Base-by-base conservation (phyloP, 495 filamentous ascomycete genomes). In the Aspergillus nanangensis region DNA sequence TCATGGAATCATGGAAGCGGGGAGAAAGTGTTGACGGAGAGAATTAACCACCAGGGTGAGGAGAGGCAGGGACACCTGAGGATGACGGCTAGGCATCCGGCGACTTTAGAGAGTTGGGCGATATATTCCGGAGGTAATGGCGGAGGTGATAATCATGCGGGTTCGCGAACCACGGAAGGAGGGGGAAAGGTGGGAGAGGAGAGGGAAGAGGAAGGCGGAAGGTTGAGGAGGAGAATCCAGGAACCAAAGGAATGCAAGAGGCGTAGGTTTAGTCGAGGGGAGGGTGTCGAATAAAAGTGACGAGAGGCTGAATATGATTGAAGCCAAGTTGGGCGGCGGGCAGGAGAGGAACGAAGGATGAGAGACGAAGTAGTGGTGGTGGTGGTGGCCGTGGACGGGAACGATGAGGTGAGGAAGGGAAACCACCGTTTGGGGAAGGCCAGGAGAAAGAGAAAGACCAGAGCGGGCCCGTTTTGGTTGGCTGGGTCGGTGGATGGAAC, bases 1-100 rank as follows among this genome's bases (percentile, higher is more conserved):
- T 58, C 55, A 58, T 58, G 55, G 48, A 58, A 55, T 66, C 68
- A 74, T 74, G 56, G 67, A 67, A 66, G 65, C 70, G 68, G 65
- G 65, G 64, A 50, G 55, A 34, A 52, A 45, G 50, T 41, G 47
- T 46, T 46, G 41, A 52, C 45, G 41, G 39, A 53, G 48, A 51
- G 50, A 31, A 44, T 49, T 50, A 48, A 45, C 41, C 43, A 47
- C 52, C 44, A 45, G 38, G 34, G 38, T 41, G 42, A 45, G 27
- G 41, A 39, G 45, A 51, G 41, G 45, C 48, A 45, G 47, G 45
- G 38, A 29, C 47, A 33, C 47, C 38, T 32, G 51, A 40, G 40
- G 45, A 50, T 51, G 55, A 55, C 40, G 48, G 48, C 38, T 53
- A 55, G 52, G 52, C 58, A 65, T 61, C 51, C 61, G 56, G 56